Evolutionary conservation across 225 moss, liverwort and hornwort species (phyloP).

Genomic region (Physcomitrellopsis africana): DNA sequence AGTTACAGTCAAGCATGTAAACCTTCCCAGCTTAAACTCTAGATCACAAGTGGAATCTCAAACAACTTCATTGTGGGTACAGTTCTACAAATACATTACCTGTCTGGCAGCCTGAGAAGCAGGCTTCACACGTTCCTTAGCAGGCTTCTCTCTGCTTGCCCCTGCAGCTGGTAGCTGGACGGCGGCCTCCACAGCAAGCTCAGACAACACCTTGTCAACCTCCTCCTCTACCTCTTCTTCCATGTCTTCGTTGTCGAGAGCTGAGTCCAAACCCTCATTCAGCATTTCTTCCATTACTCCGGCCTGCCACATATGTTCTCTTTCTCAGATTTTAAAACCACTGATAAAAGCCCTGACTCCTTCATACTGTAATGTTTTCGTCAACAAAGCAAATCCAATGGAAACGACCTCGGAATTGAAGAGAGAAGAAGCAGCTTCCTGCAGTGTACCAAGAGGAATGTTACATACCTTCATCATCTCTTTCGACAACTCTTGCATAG

Average conservation of each 20-base stretch:
- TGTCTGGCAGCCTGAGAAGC: constrained; percentile 47
- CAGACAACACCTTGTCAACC: constrained; percentile 86
- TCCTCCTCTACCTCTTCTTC: constrained; percentile 84
- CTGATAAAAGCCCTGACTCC: neutral
- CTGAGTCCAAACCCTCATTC: constrained; percentile 68
- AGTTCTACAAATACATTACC: constrained; percentile 34
- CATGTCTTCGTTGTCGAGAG: constrained; percentile 74
- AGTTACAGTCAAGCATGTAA: neutral
- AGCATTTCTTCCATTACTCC: constrained; percentile 84
- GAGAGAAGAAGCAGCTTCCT: neutral
- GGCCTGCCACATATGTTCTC: constrained; percentile 47
- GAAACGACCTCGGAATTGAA: neutral
- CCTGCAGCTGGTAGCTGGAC: constrained; percentile 83
- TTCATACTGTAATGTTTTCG: neutral
- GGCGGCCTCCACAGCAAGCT: constrained; percentile 87
- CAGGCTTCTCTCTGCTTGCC: constrained; percentile 48
- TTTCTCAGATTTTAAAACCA: neutral
- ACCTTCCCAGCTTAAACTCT: neutral
- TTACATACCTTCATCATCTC: constrained; percentile 93
- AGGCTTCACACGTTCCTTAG: constrained; percentile 31
- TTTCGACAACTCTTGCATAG: constrained; percentile 95
- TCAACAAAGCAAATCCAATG: neutral
- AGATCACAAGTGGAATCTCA: neutral
- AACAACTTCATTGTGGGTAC: neutral
- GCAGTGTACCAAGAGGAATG: neutral